Evolutionary conservation across 371 early-diverging fungal genomes (phyloP), one percentile per base, ranked within the genome.

Genomic region (Actinomortierella wolfii): DNA sequence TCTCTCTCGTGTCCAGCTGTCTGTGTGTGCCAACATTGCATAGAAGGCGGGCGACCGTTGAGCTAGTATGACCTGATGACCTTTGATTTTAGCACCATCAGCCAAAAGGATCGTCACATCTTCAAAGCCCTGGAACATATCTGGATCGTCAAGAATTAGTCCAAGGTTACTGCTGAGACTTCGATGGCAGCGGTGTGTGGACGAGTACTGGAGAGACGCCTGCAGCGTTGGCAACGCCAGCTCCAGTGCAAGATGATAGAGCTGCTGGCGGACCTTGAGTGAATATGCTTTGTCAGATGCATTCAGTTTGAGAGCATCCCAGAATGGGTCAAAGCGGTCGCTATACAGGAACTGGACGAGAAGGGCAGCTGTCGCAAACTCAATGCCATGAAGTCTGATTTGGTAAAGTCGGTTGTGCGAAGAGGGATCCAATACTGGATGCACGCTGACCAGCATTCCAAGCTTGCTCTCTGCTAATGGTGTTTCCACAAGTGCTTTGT

Each of bases 21-120:
- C 67, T 23, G 69, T 75, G 5, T 78, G 74, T 20, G 79, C 78
- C 18, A 89, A 73, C 58, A 90, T 66, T 15, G 86, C 81, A 11
- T 68, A 60, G 56, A 92, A 92, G 60, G 88, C 91, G 2, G 81
- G 80, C 42, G 85, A 87, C 17, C 92, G 78, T 20, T 88, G 83
- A 3, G 84, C 78, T 2, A 92, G 46, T 3, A 92, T 68, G 2
- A 83, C 50, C 47, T 83, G 82, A 62, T 92, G 89, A 1, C 82
- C 82, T 2, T 68, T 51, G 24, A 84, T 50, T 3, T 48, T 23
- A 1, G 45, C 55, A 2, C 79, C 76, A 40, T 79, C 73, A 21
- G 74, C 69, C 14, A 79, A 61, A n/a, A 76, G 47, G 25, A 90
- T 59, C 3, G 53, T 50, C 1, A 86, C 73, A 67, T 88, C 83